Conservation (phyloP, 768 basidiomycete genomes). For the Coprinopsis marcescibilis region DNA sequence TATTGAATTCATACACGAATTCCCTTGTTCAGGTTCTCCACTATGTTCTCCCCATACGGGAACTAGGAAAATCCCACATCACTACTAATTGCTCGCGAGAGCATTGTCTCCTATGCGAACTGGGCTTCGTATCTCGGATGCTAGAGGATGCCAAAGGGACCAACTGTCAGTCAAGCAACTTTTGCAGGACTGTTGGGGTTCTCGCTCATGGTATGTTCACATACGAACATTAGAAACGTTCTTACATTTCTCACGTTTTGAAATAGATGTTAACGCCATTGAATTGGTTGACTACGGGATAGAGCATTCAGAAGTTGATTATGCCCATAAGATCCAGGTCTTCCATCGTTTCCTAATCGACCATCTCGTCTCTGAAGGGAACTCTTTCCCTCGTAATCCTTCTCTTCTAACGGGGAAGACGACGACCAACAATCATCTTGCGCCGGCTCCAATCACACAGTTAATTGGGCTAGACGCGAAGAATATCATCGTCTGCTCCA, state of each 20-base stretch:
- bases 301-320: slow-evolving; percentile 67
- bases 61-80: slow-evolving; percentile 86
- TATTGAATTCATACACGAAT: slow-evolving; percentile 96
- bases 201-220: slow-evolving; percentile 67
- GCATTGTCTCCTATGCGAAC: slow-evolving; percentile 90
- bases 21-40: slow-evolving; percentile 86
- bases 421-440: slow-evolving; percentile 19
- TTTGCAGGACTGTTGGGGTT: slow-evolving; percentile 88
- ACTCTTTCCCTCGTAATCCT: slow-evolving; percentile 56
- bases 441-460: slow-evolving; percentile 77
- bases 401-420: slow-evolving; percentile 30
- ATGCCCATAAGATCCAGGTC: slow-evolving; percentile 85
- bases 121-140: slow-evolving; percentile 94
- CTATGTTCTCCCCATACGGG: slow-evolving; percentile 71
- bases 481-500: slow-evolving; percentile 68
- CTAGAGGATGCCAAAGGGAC: slow-evolving; percentile 89
- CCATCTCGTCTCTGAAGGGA: slow-evolving; percentile 72
- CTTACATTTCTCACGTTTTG: neutral
- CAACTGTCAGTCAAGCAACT: slow-evolving; percentile 96
- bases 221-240: neutral
- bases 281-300: slow-evolving; percentile 87
- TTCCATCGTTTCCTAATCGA: slow-evolving; percentile 95
- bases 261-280: slow-evolving; percentile 71
- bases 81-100: slow-evolving; percentile 83
- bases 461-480: slow-evolving; percentile 75